Evolutionary conservation across 1,284 basidiomycete genomes (phyloP), one percentile per base, ranked within the genome.

Genomic region (Cryptococcus hybrid): DNA sequence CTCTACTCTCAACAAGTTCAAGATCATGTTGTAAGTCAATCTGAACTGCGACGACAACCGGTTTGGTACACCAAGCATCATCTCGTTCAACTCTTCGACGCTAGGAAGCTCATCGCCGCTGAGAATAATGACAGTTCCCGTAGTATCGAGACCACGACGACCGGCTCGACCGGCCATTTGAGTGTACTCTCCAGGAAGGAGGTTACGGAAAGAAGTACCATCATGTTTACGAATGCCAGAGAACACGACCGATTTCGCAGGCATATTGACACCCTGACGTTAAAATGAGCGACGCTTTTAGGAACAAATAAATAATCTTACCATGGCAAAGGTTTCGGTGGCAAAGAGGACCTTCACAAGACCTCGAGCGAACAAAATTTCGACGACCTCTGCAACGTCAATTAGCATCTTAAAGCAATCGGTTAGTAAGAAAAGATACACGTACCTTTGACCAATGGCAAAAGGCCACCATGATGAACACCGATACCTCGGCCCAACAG

Each of bases 251-350:
- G 88, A 92, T 81, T 88, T 90, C 2, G 96, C 93, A 12, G 96
- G 96, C 96, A 99, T 99, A 78, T 99, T 99, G 59, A 99, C 96
- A 48, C 93, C 93, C 92, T 95, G 64, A 12, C 6, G 49, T 38
- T 46, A 44, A 24, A 8, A 47, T 61, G 18, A 62, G 52, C n/a
- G 44, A 40, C 34, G 36, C n/a, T 12, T 50, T n/a, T 7, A 35
- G n/a, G 24, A 5, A 39, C 5, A 43, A 7, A 36, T 11, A 39
- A 47, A 4, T 40, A 12, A 42, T 12, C 39, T 59, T 59, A 92
- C 92, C 96, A 99, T 99, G 0, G 96, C 96, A 75, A 99, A 99
- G 0, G 96, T 99, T 78, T 99, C 96, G 0, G 96, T 99, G 0
- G 96, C 96, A 71, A 99, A 99, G 8, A 99, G 80, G 13, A 98